These are phyloP conservation scores for Biancaea sappan DNA, from an alignment of 306 rosid species.

Conservation along the genomic window DNA sequence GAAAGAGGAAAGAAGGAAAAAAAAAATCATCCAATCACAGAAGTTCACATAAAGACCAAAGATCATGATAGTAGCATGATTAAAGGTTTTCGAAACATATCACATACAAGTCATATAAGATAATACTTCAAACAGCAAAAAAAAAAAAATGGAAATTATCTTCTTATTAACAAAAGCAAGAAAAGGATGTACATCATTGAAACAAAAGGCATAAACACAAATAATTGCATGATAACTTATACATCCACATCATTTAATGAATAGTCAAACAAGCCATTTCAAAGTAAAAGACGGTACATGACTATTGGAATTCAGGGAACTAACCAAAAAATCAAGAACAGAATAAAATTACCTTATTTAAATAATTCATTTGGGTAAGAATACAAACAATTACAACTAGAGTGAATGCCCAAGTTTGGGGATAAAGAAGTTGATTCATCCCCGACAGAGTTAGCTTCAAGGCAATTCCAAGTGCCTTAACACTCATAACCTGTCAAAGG, in stretches of 20 bases:
- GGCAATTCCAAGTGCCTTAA: constrained; percentile 98
- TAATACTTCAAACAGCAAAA: not conserved
- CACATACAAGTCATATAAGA: constrained; percentile 21
- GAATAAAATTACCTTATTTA: constrained; percentile 71
- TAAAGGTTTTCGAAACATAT: constrained; percentile 6
- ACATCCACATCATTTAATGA: constrained; percentile 20
- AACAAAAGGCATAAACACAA: constrained; percentile 22
- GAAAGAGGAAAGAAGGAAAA: not conserved
- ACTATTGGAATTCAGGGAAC: constrained; percentile 21
- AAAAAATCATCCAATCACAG: constrained; percentile 3
- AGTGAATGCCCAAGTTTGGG: constrained; percentile 93
- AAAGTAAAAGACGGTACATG: not conserved
- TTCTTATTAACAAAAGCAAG: constrained; percentile 23
- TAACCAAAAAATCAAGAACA: constrained; percentile 5
- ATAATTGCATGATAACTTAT: not conserved
- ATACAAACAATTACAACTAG: constrained; percentile 80
- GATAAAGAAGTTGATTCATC: constrained; percentile 89
- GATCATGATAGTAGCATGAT: not conserved
- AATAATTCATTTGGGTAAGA: constrained; percentile 99
- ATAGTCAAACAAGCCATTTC: constrained; percentile 11
- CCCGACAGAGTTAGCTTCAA: constrained; percentile 92
- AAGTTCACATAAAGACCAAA: constrained; percentile 14
- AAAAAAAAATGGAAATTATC: constrained; percentile 27
- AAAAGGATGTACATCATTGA: not conserved
- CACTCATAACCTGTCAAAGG: constrained; percentile 94